Conservation (phyloP, 306 rosid genomes). For the Heteromeles arbutifolia region DNA sequence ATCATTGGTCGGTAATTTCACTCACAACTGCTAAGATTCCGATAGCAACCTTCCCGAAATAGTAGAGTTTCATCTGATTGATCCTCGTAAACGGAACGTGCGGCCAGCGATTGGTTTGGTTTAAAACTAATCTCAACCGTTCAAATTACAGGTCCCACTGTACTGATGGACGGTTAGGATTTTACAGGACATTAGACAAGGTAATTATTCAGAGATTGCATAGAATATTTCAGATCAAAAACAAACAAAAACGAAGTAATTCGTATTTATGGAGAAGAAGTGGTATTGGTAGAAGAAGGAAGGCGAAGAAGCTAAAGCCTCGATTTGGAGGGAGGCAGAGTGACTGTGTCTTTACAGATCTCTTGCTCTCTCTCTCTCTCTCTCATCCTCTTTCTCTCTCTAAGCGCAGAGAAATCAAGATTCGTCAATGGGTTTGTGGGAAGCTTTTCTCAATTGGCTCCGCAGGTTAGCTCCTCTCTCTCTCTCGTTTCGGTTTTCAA, state of each 20-base stretch:
- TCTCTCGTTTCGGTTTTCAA: not conserved
- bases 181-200: not conserved
- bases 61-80: not conserved
- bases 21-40: not conserved
- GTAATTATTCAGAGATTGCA: not conserved
- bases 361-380: slow-evolving; percentile 21
- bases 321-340: slow-evolving; percentile 17
- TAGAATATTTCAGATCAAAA: not conserved
- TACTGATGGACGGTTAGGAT: not conserved
- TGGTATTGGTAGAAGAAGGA: slow-evolving; percentile 3
- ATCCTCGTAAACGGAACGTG: not conserved
- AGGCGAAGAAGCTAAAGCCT: slow-evolving; percentile 4
- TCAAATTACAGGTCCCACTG: not conserved
- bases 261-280: not conserved
- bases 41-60: not conserved
- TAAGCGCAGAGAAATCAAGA: not conserved
- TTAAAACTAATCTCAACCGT: not conserved
- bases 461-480: slow-evolving; percentile 41
- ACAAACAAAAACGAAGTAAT: not conserved
- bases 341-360: not conserved
- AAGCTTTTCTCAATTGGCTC: slow-evolving; percentile 82
- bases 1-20: not conserved
- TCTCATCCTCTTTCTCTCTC: slow-evolving; percentile 1
- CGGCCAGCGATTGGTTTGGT: not conserved
- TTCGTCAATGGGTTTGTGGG: slow-evolving; percentile 69